Conservation (phyloP, 805 yeast genomes). For the Pichia nanzhaoensis region DNA sequence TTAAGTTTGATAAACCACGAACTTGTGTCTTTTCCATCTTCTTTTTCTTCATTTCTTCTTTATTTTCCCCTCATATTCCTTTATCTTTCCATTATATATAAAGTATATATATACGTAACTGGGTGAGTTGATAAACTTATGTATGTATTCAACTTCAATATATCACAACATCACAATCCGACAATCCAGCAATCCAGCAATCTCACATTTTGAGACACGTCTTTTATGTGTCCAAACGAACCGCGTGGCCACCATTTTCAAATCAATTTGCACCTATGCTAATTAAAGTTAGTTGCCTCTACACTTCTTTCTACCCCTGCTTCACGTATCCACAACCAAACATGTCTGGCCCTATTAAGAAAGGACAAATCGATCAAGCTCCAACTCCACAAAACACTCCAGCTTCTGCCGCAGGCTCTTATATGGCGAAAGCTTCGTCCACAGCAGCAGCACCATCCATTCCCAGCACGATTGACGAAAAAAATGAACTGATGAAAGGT, state of each 20-base stretch:
- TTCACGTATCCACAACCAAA: neutral
- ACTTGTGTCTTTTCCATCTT: neutral
- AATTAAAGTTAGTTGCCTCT: too few relatives aligned
- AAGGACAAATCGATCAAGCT: conserved; percentile 36
- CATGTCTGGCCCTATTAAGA: conserved; percentile 2
- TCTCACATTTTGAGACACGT: too few relatives aligned
- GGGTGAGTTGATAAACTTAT: too few relatives aligned
- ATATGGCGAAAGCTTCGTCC: conserved; percentile 43
- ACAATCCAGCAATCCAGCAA: too few relatives aligned
- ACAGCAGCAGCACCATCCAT: conserved; percentile 47
- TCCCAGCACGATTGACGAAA: conserved; percentile 70
- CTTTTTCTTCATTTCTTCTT: neutral
- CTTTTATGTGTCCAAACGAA: too few relatives aligned
- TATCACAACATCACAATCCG: too few relatives aligned
- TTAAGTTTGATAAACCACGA: conserved; percentile 44
- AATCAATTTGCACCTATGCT: too few relatives aligned
- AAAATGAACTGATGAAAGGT: conserved; percentile 35
- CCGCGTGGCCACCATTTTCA: too few relatives aligned
- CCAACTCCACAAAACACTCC: conserved; percentile 99
- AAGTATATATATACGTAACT: too few relatives aligned
- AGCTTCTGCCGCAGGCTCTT: conserved; percentile 72
- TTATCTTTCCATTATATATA: neutral
- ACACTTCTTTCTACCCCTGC: too few relatives aligned
- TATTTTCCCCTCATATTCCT: neutral
- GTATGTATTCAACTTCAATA: neutral